These are phyloP conservation scores for Bombardia bombarda DNA, from an alignment of 495 filamentous ascomycete species.

Conservation along the genomic window DNA sequence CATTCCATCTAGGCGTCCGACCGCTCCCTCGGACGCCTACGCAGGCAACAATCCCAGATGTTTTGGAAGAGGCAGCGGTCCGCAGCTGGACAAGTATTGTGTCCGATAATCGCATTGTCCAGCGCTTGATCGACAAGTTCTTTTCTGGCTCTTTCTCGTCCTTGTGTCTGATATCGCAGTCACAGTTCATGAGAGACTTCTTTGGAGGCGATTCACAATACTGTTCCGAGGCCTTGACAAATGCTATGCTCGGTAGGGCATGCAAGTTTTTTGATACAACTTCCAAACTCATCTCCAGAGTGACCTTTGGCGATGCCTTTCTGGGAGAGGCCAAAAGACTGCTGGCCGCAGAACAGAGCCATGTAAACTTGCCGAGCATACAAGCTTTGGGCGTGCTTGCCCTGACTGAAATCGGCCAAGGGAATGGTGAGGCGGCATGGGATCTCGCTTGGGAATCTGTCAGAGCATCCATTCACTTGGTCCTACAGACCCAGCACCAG, in stretches of 20 bases:
- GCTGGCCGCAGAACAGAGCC: conserved; percentile 6
- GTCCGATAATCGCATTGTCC: conserved; percentile 12
- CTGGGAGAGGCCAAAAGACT: conserved; percentile 19
- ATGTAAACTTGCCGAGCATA: conserved; percentile 15
- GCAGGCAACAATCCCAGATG: not conserved
- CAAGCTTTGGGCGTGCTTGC: conserved; percentile 20
- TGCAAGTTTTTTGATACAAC: conserved; percentile 11
- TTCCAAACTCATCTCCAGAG: conserved; percentile 13
- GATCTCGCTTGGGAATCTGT: conserved; percentile 14
- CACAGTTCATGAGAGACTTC: conserved; percentile 16
- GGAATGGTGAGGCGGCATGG: conserved; percentile 18
- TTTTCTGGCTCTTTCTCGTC: conserved; percentile 12
- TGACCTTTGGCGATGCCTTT: conserved; percentile 22
- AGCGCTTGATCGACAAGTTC: conserved; percentile 12
- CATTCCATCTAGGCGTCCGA: not conserved
- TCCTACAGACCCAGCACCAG: conserved; percentile 5
- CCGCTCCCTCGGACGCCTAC: too few relatives aligned
- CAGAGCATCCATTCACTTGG: conserved; percentile 15
- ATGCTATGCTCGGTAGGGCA: conserved; percentile 17
- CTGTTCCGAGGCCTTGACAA: conserved; percentile 19
- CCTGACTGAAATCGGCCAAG: conserved; percentile 15
- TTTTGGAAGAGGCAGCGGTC: not conserved
- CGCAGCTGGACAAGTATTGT: conserved; percentile 18
- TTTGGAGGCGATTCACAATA: conserved; percentile 12
- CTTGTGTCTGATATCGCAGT: conserved; percentile 9